Evolutionary conservation across 1,139 yeast species (phyloP).

Genomic region (Saccharomyces hybrid): DNA sequence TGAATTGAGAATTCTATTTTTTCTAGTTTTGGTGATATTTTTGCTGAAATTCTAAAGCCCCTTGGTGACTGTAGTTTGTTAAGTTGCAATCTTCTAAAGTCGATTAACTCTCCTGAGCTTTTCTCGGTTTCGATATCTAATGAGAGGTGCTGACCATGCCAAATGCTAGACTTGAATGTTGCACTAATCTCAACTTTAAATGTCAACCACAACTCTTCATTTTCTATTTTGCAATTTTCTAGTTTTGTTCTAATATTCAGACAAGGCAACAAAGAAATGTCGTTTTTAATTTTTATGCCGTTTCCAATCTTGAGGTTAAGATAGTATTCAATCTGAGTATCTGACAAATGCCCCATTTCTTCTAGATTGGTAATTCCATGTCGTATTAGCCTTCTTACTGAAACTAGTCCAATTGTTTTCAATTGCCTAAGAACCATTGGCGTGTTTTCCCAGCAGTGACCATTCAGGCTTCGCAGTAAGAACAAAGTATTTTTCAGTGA

Average conservation of each 20-base stretch:
- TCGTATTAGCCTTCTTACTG: conserved; percentile 34
- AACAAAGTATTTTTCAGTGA: conserved; percentile 35
- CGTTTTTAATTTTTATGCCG: conserved; percentile 32
- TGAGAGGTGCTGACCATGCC: conserved; percentile 33
- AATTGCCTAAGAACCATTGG: conserved; percentile 39
- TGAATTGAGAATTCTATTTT: conserved; percentile 27
- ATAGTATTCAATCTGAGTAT: conserved; percentile 35
- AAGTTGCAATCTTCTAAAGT: conserved; percentile 35
- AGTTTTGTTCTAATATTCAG: conserved; percentile 19
- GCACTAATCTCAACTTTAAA: conserved; percentile 27
- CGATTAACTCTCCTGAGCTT: conserved; percentile 32
- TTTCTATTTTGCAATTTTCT: conserved; percentile 5
- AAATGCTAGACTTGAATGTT: conserved; percentile 15
- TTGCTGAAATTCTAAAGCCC: conserved; percentile 25
- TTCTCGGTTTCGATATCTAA: conserved; percentile 28
- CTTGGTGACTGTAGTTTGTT: conserved; percentile 28
- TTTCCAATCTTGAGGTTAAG: conserved; percentile 36
- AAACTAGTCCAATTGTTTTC: conserved; percentile 37
- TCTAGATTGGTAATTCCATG: conserved; percentile 31
- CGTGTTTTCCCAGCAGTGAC: conserved; percentile 43
- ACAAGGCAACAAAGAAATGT: conserved; percentile 30
- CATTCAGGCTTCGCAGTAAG: conserved; percentile 35
- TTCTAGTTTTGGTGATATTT: conserved; percentile 17
- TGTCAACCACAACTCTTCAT: conserved; percentile 9
- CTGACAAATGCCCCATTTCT: conserved; percentile 28